Evolutionary conservation across 768 basidiomycete genomes (phyloP), one percentile per base, ranked within the genome.

Genomic region (Daedaleopsis sinensis): DNA sequence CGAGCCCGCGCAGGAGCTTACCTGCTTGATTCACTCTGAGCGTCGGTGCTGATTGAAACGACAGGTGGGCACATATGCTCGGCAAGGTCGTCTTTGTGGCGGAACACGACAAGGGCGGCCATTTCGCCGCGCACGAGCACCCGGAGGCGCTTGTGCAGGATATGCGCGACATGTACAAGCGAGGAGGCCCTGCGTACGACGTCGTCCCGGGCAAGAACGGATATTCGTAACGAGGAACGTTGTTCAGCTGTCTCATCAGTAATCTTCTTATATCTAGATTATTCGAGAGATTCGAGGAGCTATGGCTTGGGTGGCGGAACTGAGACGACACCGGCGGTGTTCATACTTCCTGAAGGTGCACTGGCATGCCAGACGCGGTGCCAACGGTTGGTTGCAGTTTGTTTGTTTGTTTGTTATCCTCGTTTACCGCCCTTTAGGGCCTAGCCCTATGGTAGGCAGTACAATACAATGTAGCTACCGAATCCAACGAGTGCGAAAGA

Each of bases 71-170:
- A 18, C 57, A 57, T 19, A 64, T 62, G 19, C 27, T 69, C 4
- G 73, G 68, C 11, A 64, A 67, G 24, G 53, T 69, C 36, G 72
- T 73, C 5, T 70, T 69, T 47, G 55, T 64, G 39, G 43, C 61
- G 5, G 63, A 59, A 15, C 72, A 73, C 58, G 63, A 61, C 19
- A 36, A 36, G 16, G 73, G 73, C 43, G 66, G 72, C 0, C 72
- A 72, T 42, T 72, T 73, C 24, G 70, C 71, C 10, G 70, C 71
- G 46, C 55, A 61, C 53, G 71, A 72, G 57, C 55, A 51, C 50
- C 72, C 72, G 11, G 65, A 68, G 39, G 61, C 59, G 19, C 59
- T 73, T 10, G 71, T 58, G 3, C 58, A 56, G 19, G 71, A 71
- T 52, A 11, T 73, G 47, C 57, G 69, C 16, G 59, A 52, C 58